These are phyloP conservation scores for Volvox carteri DNA, from an alignment of 163 green algal genomes.

Conservation along the genomic window DNA sequence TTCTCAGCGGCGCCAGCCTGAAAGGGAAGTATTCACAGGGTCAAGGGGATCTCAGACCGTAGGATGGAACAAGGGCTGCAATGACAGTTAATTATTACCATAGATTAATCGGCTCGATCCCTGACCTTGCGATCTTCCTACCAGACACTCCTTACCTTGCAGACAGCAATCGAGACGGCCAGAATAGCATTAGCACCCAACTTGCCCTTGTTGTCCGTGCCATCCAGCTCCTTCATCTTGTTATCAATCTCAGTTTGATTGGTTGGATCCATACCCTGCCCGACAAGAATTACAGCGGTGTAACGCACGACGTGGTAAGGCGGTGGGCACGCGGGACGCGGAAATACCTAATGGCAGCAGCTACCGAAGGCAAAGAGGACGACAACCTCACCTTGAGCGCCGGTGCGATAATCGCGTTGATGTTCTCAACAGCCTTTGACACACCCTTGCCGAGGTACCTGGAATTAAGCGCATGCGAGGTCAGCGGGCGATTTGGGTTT, in stretches of 20 bases:
- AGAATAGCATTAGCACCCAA: slow-evolving; percentile 99
- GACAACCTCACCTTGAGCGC: slow-evolving; percentile 81
- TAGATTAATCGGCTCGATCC: too few relatives aligned
- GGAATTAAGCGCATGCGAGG: not conserved
- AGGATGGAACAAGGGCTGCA: too few relatives aligned
- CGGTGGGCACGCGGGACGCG: too few relatives aligned
- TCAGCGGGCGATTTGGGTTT: not conserved
- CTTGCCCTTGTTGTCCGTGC: slow-evolving; percentile 98
- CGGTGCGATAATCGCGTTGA: slow-evolving; percentile 96
- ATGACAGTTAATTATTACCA: too few relatives aligned
- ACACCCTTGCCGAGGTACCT: slow-evolving; percentile 98
- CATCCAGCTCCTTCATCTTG: slow-evolving; percentile 98
- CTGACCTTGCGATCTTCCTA: too few relatives aligned
- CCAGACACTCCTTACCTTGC: slow-evolving; percentile 87
- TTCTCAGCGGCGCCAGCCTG: slow-evolving; percentile 96
- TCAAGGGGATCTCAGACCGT: too few relatives aligned
- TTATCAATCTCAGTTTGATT: slow-evolving; percentile 96
- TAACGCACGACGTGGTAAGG: too few relatives aligned
- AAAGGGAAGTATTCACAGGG: too few relatives aligned
- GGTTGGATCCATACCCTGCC: slow-evolving; percentile 92
- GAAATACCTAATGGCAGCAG: too few relatives aligned
- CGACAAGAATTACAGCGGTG: not conserved
- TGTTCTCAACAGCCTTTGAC: slow-evolving; percentile 94
- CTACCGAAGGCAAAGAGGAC: not conserved
- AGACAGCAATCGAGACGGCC: slow-evolving; percentile 96